A percentile compares a stretch with the other conserved stretches of the same genome.
Evolutionary conservation across 495 filamentous ascomycete species (phyloP).

Genomic region (Baudoinia panamericana): DNA sequence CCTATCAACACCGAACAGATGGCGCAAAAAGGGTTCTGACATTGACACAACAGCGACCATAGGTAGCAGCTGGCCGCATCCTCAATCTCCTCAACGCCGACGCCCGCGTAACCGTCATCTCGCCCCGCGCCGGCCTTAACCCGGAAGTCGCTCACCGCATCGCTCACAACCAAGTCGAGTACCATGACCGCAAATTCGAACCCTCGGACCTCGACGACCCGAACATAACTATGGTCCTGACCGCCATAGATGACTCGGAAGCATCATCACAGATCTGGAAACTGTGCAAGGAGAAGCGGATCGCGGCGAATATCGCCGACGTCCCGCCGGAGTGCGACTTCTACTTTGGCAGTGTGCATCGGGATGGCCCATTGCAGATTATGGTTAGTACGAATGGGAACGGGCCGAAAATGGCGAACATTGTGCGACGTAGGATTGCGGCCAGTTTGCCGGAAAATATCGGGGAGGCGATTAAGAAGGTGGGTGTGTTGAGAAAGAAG

Average conservation of each 20-base stretch:
- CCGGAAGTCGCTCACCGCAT: slow-evolving; percentile 77
- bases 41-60: slow-evolving; percentile 19
- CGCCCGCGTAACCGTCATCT: slow-evolving; percentile 73
- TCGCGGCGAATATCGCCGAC: slow-evolving; percentile 91
- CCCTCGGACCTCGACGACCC: slow-evolving; percentile 60
- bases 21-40: slow-evolving; percentile 19
- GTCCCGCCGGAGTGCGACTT: slow-evolving; percentile 96
- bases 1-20: neutral
- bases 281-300: slow-evolving; percentile 69
- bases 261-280: slow-evolving; percentile 82
- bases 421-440: slow-evolving; percentile 74
- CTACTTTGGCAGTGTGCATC: slow-evolving; percentile 90
- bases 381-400: slow-evolving; percentile 99
- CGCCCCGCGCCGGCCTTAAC: slow-evolving; percentile 66
- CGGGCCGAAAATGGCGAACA: slow-evolving; percentile 78
- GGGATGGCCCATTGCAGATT: slow-evolving; percentile 88
- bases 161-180: slow-evolving; percentile 53
- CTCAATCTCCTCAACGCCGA: slow-evolving; percentile 88
- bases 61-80: slow-evolving; percentile 94
- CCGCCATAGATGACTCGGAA: slow-evolving; percentile 81
- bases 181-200: slow-evolving; percentile 70
- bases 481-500: slow-evolving; percentile 67
- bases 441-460: slow-evolving; percentile 57
- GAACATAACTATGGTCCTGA: slow-evolving; percentile 69
- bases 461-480: slow-evolving; percentile 69